These are phyloP conservation scores for Microsporum canis DNA, from an alignment of 2,329 filamentous ascomycete genomes.

Conservation along the genomic window DNA sequence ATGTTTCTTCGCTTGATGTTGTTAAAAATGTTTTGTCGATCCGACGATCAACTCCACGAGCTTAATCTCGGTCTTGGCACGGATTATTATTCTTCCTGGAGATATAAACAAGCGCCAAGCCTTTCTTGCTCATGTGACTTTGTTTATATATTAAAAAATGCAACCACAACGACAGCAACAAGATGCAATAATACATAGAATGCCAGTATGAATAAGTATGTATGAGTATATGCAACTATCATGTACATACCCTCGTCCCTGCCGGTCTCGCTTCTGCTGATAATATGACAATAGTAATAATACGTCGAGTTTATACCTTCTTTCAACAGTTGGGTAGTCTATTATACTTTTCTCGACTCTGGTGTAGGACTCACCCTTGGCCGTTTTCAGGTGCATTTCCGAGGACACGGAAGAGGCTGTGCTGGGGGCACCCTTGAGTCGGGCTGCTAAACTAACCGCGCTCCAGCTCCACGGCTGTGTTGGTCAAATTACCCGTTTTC, in stretches of 20 bases:
- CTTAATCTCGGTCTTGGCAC: not conserved
- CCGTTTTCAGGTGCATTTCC: not conserved
- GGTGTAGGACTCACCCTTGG: not conserved
- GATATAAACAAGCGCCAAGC: not conserved
- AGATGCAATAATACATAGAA: not conserved
- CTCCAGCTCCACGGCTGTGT: not conserved
- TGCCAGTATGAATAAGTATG: not conserved
- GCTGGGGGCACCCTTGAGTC: not conserved
- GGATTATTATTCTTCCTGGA: not conserved
- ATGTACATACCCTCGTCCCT: not conserved
- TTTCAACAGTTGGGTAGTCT: not conserved
- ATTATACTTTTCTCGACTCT: conserved; percentile 5
- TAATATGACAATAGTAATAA: not conserved
- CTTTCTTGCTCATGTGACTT: not conserved
- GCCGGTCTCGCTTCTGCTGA: not conserved
- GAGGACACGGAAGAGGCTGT: not conserved
- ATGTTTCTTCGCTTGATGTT: not conserved
- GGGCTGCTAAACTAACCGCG: not conserved
- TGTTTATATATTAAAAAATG: not conserved
- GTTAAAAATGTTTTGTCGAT: not conserved
- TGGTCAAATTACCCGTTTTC: not conserved
- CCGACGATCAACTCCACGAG: conserved; percentile 2
- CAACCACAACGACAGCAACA: not conserved
- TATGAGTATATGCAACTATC: not conserved
- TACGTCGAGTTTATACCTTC: not conserved